These are phyloP conservation scores for Carex parvula DNA, from an alignment of 176 grass and related monocot genomes.

Conservation along the genomic window DNA sequence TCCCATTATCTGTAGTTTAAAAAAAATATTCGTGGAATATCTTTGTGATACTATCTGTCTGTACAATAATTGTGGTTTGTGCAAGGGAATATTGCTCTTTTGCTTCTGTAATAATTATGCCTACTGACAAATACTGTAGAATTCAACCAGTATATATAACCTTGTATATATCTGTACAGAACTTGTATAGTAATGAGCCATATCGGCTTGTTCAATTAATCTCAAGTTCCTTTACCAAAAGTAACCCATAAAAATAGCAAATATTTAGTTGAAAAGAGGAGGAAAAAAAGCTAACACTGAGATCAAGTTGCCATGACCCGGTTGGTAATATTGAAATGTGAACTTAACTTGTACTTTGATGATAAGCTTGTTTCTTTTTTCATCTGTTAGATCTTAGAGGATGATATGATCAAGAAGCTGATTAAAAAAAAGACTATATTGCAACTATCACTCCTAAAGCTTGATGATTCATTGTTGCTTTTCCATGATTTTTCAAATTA, in stretches of 20 bases:
- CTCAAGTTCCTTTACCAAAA: neutral
- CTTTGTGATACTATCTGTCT: constrained; percentile 5
- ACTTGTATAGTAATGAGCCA: neutral
- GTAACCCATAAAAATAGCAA: neutral
- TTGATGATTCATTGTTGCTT: constrained; percentile 61
- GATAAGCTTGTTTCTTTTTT: constrained; percentile 15
- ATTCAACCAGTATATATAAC: neutral
- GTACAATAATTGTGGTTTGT: constrained; percentile 1
- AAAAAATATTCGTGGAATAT: neutral
- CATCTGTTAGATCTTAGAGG: constrained; percentile 44
- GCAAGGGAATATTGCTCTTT: neutral
- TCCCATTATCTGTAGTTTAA: neutral
- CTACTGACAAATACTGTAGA: neutral
- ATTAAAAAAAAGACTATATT: constrained; percentile 33
- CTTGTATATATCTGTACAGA: neutral
- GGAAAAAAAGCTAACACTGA: neutral
- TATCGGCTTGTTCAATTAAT: neutral
- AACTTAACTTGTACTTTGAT: constrained; percentile 18
- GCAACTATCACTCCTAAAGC: constrained; percentile 46
- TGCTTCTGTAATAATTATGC: neutral
- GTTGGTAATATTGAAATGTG: neutral
- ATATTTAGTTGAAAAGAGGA: neutral
- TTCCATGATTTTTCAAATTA: constrained; percentile 46
- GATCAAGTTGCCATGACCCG: neutral
- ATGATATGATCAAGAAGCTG: constrained; percentile 33